Conservation (phyloP, 148 eudicot genomes). For the Arbutus unedo region DNA sequence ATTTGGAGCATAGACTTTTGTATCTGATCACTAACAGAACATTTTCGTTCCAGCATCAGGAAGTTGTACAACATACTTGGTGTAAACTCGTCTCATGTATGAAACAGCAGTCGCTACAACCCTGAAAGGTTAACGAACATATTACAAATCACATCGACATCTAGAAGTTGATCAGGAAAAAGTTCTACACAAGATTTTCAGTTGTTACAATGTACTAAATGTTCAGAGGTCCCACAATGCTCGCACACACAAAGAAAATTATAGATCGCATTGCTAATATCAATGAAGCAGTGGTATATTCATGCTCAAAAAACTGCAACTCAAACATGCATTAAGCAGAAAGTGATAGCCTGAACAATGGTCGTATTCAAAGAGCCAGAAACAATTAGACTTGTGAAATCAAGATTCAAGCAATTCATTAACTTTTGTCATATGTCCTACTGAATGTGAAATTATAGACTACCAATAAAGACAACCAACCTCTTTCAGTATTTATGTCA, state of each 20-base stretch:
- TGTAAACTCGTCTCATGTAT: constrained; percentile 90
- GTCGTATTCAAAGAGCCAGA: neutral
- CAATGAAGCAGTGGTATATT: neutral
- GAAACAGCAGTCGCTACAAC: constrained; percentile 96
- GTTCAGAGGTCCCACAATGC: neutral
- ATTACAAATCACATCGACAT: neutral
- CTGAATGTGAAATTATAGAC: neutral
- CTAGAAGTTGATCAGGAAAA: neutral
- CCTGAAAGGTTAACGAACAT: constrained; percentile 49
- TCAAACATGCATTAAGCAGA: neutral
- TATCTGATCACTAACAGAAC: neutral
- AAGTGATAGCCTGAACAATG: neutral
- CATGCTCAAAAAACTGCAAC: neutral
- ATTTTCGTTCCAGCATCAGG: neutral
- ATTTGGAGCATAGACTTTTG: constrained; percentile 2
- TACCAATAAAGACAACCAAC: neutral
- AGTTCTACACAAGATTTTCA: neutral
- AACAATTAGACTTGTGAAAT: neutral
- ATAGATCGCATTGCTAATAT: neutral
- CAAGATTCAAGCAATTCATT: neutral
- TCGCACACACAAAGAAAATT: neutral
- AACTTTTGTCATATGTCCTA: neutral
- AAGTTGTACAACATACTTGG: constrained; percentile 42
- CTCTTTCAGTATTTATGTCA: neutral
- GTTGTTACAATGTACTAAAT: neutral